These are phyloP conservation scores for Termitomyces sp. DNA, from an alignment of 768 basidiomycete species.

Conservation along the genomic window DNA sequence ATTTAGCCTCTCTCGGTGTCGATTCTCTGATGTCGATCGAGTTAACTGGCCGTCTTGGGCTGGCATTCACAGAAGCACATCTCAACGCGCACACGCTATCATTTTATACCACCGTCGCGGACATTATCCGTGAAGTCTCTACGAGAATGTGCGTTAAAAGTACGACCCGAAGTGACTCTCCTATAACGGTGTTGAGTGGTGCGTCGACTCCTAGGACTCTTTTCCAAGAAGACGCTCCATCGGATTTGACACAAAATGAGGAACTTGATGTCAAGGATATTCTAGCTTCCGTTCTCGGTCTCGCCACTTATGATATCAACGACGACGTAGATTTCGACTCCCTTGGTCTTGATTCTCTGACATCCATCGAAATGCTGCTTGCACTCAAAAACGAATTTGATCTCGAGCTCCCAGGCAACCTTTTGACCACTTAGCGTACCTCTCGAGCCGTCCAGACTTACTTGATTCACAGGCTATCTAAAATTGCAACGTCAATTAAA, in stretches of 20 bases:
- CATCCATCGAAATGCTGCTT: conserved; percentile 58
- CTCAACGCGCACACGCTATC: conserved; percentile 30
- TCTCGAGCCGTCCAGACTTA: conserved; percentile 34
- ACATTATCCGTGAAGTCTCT: conserved; percentile 30
- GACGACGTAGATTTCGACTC: conserved; percentile 45
- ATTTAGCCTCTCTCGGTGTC: conserved; percentile 54
- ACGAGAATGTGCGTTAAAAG: conserved; percentile 9
- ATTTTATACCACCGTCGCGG: conserved; percentile 32
- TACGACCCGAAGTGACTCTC: conserved; percentile 6
- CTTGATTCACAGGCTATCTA: conserved; percentile 13
- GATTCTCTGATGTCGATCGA: conserved; percentile 68
- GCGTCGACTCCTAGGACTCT: conserved; percentile 37
- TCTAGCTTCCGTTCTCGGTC: conserved; percentile 48
- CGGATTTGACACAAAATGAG: conserved; percentile 20
- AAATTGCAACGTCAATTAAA: too few species aligned
- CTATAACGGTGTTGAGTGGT: conserved; percentile 17
- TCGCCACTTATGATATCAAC: conserved; percentile 33
- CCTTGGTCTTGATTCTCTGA: conserved; percentile 63
- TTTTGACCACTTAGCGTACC: conserved; percentile 41
- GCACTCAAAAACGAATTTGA: conserved; percentile 39
- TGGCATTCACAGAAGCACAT: conserved; percentile 28
- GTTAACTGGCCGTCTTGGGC: conserved; percentile 36
- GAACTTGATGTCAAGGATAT: conserved; percentile 28
- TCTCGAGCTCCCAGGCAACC: conserved; percentile 38
- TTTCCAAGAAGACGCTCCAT: conserved; percentile 32